A percentile compares a stretch with the other conserved stretches of the same genome.
phyloP scores from a whole-genome alignment of 768 basidiomycete genomes.

The Scleroderma bovista region DNA sequence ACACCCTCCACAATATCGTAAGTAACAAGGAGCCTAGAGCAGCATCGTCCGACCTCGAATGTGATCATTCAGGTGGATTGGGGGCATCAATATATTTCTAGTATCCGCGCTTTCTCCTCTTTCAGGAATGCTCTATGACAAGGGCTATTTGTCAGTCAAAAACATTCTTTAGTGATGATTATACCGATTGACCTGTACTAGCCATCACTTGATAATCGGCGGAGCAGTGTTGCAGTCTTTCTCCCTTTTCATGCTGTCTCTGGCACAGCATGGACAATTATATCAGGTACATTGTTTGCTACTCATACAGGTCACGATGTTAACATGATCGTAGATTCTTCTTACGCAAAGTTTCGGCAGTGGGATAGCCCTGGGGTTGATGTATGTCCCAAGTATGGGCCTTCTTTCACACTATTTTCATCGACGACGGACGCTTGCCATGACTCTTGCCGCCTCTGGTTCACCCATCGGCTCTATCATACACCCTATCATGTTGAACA shows the following conservation, averaged over 20 bases:
- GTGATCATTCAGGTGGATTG: conserved; percentile 34
- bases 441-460: conserved; percentile 39
- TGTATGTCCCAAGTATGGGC: conserved; percentile 40
- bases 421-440: conserved; percentile 35
- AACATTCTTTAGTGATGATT: background rate
- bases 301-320: background rate
- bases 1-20: conserved; percentile 34
- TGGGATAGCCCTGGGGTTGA: conserved; percentile 42
- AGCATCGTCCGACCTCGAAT: background rate
- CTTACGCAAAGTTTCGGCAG: conserved; percentile 43
- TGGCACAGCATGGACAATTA: conserved; percentile 35
- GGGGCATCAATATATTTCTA: conserved; percentile 41
- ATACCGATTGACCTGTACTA: background rate
- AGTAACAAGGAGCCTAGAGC: conserved; percentile 2
- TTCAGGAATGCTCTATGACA: conserved; percentile 43
- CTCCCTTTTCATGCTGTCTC: conserved; percentile 37
- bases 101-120: conserved; percentile 33
- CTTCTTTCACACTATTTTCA: conserved; percentile 43
- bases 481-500: conserved; percentile 30
- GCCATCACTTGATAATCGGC: conserved; percentile 6
- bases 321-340: conserved; percentile 33
- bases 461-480: conserved; percentile 25
- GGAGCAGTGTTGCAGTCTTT: conserved; percentile 14
- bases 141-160: conserved; percentile 42
- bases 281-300: conserved; percentile 33